Evolutionary conservation across 2,329 filamentous ascomycete species (phyloP).

Genomic region (Simplicillium aogashimaense): DNA sequence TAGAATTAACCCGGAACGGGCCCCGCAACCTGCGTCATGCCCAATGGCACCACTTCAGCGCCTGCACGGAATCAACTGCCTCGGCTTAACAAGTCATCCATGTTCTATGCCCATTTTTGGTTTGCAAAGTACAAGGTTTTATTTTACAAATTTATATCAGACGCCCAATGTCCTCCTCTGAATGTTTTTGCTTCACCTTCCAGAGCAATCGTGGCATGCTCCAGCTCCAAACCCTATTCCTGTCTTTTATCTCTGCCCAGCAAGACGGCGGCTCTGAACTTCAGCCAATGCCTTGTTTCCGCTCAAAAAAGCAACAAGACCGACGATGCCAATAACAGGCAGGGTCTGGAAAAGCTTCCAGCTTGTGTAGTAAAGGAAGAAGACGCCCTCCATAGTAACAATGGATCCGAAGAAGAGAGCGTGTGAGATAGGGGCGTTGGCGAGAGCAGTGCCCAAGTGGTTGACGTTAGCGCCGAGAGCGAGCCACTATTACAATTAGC

Average conservation of each 20-base stretch:
- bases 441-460: slow-evolving; percentile 67
- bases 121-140: no score
- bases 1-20: no score
- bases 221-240: no score
- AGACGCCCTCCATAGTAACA: slow-evolving; percentile 77
- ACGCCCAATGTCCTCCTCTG: no score
- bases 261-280: slow-evolving; percentile 78
- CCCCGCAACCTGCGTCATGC: no score
- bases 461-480: slow-evolving; percentile 72
- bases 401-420: slow-evolving; percentile 79
- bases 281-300: slow-evolving; percentile 86
- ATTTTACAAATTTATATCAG: no score
- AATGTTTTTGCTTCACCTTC: no score
- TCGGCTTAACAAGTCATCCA: no score
- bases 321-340: slow-evolving; percentile 59
- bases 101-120: no score
- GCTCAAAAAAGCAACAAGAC: slow-evolving; percentile 68
- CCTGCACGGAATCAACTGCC: no score
- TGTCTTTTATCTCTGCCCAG: slow-evolving; percentile 48
- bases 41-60: no score
- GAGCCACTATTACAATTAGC: slow-evolving; percentile 52
- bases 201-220: no score
- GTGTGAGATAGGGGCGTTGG: slow-evolving; percentile 71
- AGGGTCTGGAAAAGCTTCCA: slow-evolving; percentile 91
- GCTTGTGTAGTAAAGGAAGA: slow-evolving; percentile 85